Conservation (phyloP, 2,329 filamentous ascomycete genomes). For the Curvularia sp. region DNA sequence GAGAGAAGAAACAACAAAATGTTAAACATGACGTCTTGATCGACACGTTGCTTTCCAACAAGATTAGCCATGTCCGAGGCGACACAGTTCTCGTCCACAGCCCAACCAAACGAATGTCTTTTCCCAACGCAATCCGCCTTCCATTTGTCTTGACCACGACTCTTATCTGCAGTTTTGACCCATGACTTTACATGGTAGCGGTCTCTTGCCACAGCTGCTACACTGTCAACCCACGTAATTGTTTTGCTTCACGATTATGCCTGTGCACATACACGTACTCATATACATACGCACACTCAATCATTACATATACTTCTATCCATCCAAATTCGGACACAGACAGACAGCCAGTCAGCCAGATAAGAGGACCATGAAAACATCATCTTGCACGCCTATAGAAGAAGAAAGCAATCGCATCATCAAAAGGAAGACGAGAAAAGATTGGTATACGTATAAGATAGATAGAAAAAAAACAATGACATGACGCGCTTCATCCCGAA, state of each 20-base stretch:
- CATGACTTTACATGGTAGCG: background rate
- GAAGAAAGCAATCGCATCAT: background rate
- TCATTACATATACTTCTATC: too few relatives aligned
- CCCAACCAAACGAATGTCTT: background rate
- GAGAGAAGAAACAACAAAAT: background rate
- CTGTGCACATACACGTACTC: background rate
- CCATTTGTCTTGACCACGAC: background rate
- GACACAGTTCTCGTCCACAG: background rate
- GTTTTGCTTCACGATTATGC: background rate
- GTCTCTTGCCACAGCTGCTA: background rate
- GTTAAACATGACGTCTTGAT: background rate
- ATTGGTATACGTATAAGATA: constrained; percentile 3
- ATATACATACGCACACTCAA: too few relatives aligned
- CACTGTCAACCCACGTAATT: background rate
- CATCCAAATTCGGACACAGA: background rate
- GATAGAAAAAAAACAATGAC: background rate
- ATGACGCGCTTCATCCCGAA: background rate
- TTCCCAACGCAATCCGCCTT: too few relatives aligned
- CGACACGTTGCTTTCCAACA: background rate
- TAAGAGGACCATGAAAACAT: background rate
- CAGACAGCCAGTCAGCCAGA: background rate
- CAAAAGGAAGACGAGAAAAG: background rate
- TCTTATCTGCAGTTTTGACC: background rate
- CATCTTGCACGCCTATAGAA: background rate
- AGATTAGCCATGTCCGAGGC: background rate